A percentile compares a stretch with the other conserved stretches of the same genome.
These are phyloP conservation scores for Mycena maculata DNA, from an alignment of 768 basidiomycete species.

Conservation along the genomic window DNA sequence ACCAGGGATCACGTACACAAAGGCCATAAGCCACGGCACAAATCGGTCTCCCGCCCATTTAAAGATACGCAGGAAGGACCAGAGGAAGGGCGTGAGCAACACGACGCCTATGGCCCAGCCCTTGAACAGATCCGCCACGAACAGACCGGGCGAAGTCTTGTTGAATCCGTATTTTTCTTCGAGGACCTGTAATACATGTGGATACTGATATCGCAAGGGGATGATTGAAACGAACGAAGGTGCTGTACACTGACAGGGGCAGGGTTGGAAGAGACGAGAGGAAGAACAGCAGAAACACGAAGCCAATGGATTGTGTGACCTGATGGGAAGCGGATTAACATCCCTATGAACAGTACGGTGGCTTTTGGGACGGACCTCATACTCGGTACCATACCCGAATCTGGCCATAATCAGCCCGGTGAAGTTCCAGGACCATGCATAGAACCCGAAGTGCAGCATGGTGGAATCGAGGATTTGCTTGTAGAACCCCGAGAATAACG, in stretches of 20 bases:
- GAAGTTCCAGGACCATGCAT: constrained; percentile 84
- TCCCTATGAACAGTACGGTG: not conserved
- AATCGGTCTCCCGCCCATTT: constrained; percentile 94
- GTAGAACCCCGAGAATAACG: constrained; percentile 77
- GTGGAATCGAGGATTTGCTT: constrained; percentile 77
- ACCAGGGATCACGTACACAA: constrained; percentile 71
- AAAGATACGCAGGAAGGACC: constrained; percentile 89
- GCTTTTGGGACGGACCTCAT: constrained; percentile 66
- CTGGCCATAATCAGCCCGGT: constrained; percentile 63
- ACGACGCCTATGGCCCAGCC: constrained; percentile 75
- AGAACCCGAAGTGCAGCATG: constrained; percentile 81
- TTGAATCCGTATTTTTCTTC: constrained; percentile 98
- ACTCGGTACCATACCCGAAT: constrained; percentile 74
- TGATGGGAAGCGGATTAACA: constrained; percentile 42
- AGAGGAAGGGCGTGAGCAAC: constrained; percentile 88
- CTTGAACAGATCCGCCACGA: constrained; percentile 85
- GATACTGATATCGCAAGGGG: not conserved
- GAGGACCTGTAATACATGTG: constrained; percentile 46
- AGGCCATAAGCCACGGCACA: constrained; percentile 93
- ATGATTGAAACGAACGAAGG: constrained; percentile 67
- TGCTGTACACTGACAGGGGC: constrained; percentile 85
- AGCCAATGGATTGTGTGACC: constrained; percentile 89
- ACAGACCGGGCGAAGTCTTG: constrained; percentile 85
- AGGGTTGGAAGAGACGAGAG: constrained; percentile 75
- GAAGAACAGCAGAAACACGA: constrained; percentile 74